These are phyloP conservation scores for Suhomyces canberraensis DNA, from an alignment of 805 yeast genomes.

Conservation along the genomic window DNA sequence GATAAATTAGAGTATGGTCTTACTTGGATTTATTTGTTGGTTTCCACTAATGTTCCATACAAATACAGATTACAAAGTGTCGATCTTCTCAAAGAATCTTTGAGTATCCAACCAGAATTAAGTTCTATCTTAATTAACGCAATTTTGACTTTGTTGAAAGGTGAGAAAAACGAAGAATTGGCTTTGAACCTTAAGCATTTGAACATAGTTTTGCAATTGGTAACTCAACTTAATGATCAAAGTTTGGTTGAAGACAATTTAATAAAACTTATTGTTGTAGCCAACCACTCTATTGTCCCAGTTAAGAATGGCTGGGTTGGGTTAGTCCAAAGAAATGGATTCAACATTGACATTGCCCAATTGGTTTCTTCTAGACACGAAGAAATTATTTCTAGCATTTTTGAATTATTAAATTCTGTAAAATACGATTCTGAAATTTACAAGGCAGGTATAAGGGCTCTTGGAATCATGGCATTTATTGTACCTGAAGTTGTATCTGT, in stretches of 20 bases:
- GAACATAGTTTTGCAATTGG: conserved; percentile 21
- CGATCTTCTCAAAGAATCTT: conserved; percentile 27
- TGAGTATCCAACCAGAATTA: conserved; percentile 20
- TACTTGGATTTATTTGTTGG: conserved; percentile 47
- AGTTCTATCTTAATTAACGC: conserved; percentile 46
- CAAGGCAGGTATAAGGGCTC: conserved; percentile 40
- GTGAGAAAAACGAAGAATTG: conserved; percentile 13
- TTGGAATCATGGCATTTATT: conserved; percentile 52
- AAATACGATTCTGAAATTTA: conserved; percentile 44
- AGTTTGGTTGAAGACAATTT: conserved; percentile 17
- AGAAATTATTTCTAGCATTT: conserved; percentile 17
- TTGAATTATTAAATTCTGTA: conserved; percentile 15
- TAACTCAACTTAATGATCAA: conserved; percentile 21
- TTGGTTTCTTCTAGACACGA: conserved; percentile 37
- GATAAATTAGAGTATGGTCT: conserved; percentile 32
- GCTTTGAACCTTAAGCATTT: conserved; percentile 17
- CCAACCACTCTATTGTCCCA: conserved; percentile 26
- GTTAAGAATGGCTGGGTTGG: conserved; percentile 73
- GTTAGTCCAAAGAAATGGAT: conserved; percentile 52
- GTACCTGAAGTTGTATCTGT: conserved; percentile 58
- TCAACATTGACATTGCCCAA: conserved; percentile 57
- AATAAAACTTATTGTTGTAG: conserved; percentile 21
- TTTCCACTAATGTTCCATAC: conserved; percentile 39
- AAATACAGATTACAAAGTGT: conserved; percentile 33
- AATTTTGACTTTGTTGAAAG: conserved; percentile 25